phyloP scores from a whole-genome alignment of 2,329 filamentous ascomycete genomes.

The Paraphoma sp. region DNA sequence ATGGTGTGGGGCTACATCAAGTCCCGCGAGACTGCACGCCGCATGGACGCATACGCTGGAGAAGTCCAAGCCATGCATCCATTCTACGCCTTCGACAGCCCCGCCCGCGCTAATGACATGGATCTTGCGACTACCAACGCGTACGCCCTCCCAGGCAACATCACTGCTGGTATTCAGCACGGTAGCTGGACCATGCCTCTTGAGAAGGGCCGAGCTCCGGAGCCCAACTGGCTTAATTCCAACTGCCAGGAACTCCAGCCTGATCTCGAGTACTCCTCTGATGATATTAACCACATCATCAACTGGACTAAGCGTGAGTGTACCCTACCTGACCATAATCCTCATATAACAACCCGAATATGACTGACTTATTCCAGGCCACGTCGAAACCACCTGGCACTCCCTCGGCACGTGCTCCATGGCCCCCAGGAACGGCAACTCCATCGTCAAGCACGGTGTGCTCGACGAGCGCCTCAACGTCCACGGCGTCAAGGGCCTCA shows the following conservation, averaged over 20 bases:
- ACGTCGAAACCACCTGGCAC: slow-evolving; percentile 81
- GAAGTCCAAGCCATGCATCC: slow-evolving; percentile 72
- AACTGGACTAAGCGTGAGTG: slow-evolving; percentile 61
- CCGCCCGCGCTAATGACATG: slow-evolving; percentile 74
- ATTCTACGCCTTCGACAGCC: slow-evolving; percentile 73
- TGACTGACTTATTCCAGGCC: slow-evolving; percentile 40
- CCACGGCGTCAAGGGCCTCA: slow-evolving; percentile 77
- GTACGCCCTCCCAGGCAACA: slow-evolving; percentile 75
- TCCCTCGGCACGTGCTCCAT: slow-evolving; percentile 74
- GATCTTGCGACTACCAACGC: slow-evolving; percentile 76
- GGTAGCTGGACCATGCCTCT: slow-evolving; percentile 72
- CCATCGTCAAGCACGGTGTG: slow-evolving; percentile 80
- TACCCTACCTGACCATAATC: background rate
- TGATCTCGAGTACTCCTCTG: slow-evolving; percentile 69
- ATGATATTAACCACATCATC: slow-evolving; percentile 70
- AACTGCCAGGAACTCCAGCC: slow-evolving; percentile 67
- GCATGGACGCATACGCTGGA: slow-evolving; percentile 79
- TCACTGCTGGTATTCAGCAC: slow-evolving; percentile 75
- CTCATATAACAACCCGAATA: background rate
- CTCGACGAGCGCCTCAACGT: slow-evolving; percentile 80
- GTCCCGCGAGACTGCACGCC: slow-evolving; percentile 77
- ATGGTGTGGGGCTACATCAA: slow-evolving; percentile 85
- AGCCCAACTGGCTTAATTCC: slow-evolving; percentile 64
- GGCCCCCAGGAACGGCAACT: slow-evolving; percentile 77
- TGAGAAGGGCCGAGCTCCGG: slow-evolving; percentile 60